These are phyloP conservation scores for Abrus pulchellus DNA, from an alignment of 306 rosid species.

Conservation along the genomic window DNA sequence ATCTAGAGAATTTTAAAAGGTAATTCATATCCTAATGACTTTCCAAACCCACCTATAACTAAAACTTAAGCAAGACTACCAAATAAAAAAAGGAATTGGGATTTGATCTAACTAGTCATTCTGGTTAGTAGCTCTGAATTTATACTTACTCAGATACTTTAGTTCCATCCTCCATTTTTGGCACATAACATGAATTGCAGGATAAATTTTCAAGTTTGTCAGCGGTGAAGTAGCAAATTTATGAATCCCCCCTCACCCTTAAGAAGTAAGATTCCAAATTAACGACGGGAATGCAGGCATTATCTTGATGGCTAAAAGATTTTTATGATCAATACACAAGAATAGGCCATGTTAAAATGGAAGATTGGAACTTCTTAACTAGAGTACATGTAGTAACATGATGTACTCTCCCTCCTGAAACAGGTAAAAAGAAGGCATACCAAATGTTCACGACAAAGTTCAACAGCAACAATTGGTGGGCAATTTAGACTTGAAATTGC, in stretches of 20 bases:
- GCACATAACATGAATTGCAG: slow-evolving; percentile 10
- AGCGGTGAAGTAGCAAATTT: not conserved
- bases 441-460: slow-evolving; percentile 93
- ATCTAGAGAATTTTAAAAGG: not conserved
- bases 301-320: slow-evolving; percentile 11
- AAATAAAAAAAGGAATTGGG: not conserved
- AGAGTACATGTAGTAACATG: slow-evolving; percentile 14
- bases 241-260: not conserved
- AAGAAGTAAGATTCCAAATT: slow-evolving; percentile 15
- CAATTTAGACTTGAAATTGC: slow-evolving; percentile 78
- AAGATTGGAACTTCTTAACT: slow-evolving; percentile 35
- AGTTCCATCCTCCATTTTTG: not conserved
- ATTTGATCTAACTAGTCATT: not conserved
- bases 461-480: slow-evolving; percentile 83
- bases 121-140: not conserved
- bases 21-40: slow-evolving; percentile 6
- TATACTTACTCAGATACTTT: slow-evolving; percentile 27
- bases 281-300: not conserved
- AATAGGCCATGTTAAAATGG: not conserved
- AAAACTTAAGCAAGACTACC: not conserved
- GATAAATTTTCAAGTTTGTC: not conserved
- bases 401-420: slow-evolving; percentile 16
- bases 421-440: slow-evolving; percentile 56
- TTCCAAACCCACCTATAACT: not conserved
- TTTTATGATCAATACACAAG: slow-evolving; percentile 5